These are phyloP conservation scores for Chlorophyllum brunneum DNA, from an alignment of 768 basidiomycete genomes.

Conservation along the genomic window DNA sequence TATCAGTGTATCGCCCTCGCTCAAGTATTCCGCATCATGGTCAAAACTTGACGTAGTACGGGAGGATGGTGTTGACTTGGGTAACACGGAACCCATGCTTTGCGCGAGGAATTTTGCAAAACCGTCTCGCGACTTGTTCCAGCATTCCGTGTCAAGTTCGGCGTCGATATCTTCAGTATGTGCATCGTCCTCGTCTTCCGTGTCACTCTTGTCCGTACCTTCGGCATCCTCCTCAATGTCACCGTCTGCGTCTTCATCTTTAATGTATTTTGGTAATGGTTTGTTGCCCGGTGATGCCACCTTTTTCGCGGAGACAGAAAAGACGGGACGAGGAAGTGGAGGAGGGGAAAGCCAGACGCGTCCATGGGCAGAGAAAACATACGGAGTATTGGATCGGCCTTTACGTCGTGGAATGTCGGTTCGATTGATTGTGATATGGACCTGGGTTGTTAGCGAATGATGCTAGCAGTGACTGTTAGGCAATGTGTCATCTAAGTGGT, in stretches of 20 bases:
- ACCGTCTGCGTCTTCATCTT: slow-evolving; percentile 21
- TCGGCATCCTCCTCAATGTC: slow-evolving; percentile 21
- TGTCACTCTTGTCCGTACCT: neutral
- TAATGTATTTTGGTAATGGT: neutral
- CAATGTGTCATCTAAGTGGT: neutral
- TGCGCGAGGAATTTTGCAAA: slow-evolving; percentile 28
- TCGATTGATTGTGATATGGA: slow-evolving; percentile 65
- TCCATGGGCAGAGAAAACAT: slow-evolving; percentile 53
- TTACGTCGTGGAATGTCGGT: slow-evolving; percentile 46
- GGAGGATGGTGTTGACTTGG: neutral
- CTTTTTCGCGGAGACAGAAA: slow-evolving; percentile 16
- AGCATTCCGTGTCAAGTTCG: slow-evolving; percentile 17
- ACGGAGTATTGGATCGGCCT: slow-evolving; percentile 59
- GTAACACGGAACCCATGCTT: slow-evolving; percentile 20
- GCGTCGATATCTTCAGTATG: slow-evolving; percentile 16
- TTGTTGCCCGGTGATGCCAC: slow-evolving; percentile 9
- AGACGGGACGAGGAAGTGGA: slow-evolving; percentile 20
- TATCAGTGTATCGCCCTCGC: slow-evolving; percentile 6
- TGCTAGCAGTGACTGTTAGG: slow-evolving; percentile 31
- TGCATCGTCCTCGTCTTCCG: slow-evolving; percentile 15
- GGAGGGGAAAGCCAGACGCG: slow-evolving; percentile 32
- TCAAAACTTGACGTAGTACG: slow-evolving; percentile 7
- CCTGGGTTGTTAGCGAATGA: slow-evolving; percentile 44
- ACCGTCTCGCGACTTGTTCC: slow-evolving; percentile 27
- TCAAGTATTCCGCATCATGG: slow-evolving; percentile 22